Percentiles rank a stretch among this genome's conserved stretches.
Evolutionary conservation across 179 eudicot genomes (phyloP).

Genomic region (Sideroxylon spinosum): DNA sequence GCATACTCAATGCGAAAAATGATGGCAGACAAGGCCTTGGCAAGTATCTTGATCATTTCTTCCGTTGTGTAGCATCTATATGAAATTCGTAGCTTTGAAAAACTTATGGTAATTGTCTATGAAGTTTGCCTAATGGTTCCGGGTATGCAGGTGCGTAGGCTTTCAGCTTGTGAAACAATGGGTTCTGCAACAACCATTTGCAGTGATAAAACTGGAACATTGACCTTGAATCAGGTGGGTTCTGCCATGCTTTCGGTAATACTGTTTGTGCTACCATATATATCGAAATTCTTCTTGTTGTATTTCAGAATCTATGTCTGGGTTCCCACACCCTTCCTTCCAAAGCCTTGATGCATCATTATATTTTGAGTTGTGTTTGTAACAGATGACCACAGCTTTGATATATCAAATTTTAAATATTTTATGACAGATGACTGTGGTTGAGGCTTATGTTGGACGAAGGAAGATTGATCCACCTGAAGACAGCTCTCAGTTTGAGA

Average conservation of each 20-base stretch:
- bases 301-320: not conserved
- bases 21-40: slow-evolving; percentile 99
- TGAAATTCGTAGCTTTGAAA: not conserved
- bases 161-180: slow-evolving; percentile 99
- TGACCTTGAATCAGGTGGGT: slow-evolving; percentile 82
- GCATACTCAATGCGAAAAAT: slow-evolving; percentile 95
- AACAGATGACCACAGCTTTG: not conserved
- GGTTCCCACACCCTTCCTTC: not conserved
- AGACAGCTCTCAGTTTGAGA: slow-evolving; percentile 38
- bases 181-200: slow-evolving; percentile 98
- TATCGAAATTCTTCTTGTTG: not conserved
- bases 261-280: not conserved
- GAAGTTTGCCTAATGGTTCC: slow-evolving; percentile 5
- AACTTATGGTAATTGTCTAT: not conserved
- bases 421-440: slow-evolving; percentile 75
- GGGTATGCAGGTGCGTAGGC: slow-evolving; percentile 75
- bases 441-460: slow-evolving; percentile 74
- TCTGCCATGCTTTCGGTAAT: not conserved
- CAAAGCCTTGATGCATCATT: not conserved
- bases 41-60: slow-evolving; percentile 26
- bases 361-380: not conserved
- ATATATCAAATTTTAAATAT: slow-evolving; percentile 1
- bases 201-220: slow-evolving; percentile 96
- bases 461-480: slow-evolving; percentile 56
- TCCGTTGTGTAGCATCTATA: not conserved